Evolutionary conservation across 345 rosid genomes (phyloP), one percentile per base, ranked within the genome.

Genomic region (Lenwebbia sp.): DNA sequence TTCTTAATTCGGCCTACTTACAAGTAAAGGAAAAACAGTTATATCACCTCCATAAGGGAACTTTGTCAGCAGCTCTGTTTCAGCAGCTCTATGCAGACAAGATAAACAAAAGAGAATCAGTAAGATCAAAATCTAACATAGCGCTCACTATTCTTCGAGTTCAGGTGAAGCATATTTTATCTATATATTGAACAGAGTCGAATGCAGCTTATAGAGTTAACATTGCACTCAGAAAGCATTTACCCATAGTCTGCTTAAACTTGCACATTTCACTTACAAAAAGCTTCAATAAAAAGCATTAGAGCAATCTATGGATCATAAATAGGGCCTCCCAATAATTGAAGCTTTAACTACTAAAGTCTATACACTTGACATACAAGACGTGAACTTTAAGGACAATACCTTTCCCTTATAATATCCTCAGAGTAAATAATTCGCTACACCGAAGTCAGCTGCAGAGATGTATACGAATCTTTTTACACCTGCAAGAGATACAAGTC

Each of bases 381-480:
- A 62, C 10, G 21, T 62, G 15, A 62, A 62, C 8, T 62, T 62
- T 28, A 5, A n/a, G 30, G 40, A 62, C 75, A 62, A 30, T 92
- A 95, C 99, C 99, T 94, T 97, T 86, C 98, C 99, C 89, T 96
- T 99, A 23, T 93, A 96, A 89, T 95, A 97, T 88, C 99, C 99
- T 83, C 85, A 89, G 89, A 96, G 89, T 49, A 97, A 60, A 92
- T 94, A 93, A 86, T 96, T 97, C 62, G 87, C 98, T 88, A 94
- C 50, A 33, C 99, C 99, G 85, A 95, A 95, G 90, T 94, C 97
- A 85, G 99, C 99, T 83, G 99, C 98, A 74, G 99, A 97, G 28
- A 97, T 94, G 87, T 93, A 96, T 84, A 94, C 94, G 89, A 94
- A 96, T 92, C 96, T 92, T 91, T 94, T 96, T 51, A 96, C 96